Evolutionary conservation across 169 alveolate species (phyloP).

Genomic region (Plasmodium ovale): DNA sequence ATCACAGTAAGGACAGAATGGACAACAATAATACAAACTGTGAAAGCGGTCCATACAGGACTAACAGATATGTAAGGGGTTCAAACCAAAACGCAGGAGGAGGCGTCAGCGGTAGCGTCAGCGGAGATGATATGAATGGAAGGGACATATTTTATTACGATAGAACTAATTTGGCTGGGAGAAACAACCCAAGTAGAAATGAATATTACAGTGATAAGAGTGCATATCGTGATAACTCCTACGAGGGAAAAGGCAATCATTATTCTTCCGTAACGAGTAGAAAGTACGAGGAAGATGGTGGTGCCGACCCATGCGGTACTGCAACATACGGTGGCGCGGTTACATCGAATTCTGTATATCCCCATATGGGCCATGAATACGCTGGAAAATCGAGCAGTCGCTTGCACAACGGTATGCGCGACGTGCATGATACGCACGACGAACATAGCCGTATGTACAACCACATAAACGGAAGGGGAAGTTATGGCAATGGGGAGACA

Average conservation of each 20-base stretch:
- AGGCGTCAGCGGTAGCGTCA: neutral
- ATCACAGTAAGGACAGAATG: neutral
- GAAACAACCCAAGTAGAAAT: no score
- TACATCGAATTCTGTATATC: neutral
- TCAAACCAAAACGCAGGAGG: neutral
- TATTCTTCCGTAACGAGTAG: conserved; percentile 11
- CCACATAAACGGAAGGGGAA: neutral
- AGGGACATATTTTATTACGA: no score
- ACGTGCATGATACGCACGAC: neutral
- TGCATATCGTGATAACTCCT: conserved; percentile 5
- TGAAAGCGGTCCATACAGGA: neutral
- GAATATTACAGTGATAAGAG: conserved; percentile 1
- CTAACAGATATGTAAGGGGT: neutral
- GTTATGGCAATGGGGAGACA: conserved; percentile 8
- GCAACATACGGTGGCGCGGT: neutral
- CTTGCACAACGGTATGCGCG: neutral
- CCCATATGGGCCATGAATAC: no score
- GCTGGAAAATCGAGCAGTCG: conserved; percentile 1
- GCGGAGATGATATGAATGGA: no score
- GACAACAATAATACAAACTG: neutral
- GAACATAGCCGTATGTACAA: neutral
- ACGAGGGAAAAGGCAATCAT: neutral
- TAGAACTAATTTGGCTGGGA: no score
- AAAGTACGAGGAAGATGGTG: conserved; percentile 5
- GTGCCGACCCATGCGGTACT: no score